Base-by-base conservation (phyloP, 768 basidiomycete species). In the Lanmaoa rubissima region DNA sequence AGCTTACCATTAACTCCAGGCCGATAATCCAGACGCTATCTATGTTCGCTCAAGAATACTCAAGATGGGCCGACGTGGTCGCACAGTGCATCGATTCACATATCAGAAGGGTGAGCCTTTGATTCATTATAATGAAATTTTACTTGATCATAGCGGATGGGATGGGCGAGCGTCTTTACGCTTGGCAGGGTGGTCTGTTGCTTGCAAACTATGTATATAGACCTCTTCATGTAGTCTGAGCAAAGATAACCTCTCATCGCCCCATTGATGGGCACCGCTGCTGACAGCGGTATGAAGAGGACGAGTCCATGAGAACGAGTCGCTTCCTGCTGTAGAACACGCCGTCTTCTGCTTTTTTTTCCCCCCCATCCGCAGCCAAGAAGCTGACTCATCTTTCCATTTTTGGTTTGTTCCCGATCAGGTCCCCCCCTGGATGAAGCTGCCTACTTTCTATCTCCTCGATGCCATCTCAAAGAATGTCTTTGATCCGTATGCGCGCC, bases 391-490 rank as follows among this genome's bases (percentile, higher is more conserved):
- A 87, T 82, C 63, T 74, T 76, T 59, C 69, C 61, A 41, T 66
- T 74, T 63, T 61, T 58, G 61, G 65, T 48, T 66, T 45, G 35
- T 42, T 61, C 63, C 57, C 57, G 56, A 38, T 68, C 75, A 98
- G 96, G 93, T 94, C 13, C 86, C 87, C 19, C 84, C 89, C 21
- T 88, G 85, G 79, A 88, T 91, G 80, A 95, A 97, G 75, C 79
- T 99, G 9, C 96, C 97, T 1, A 82, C 90, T 0, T 94, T 98
- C 65, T 99, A 98, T 69, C 82, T 98, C 8, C 80, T 99, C 68
- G 97, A 98, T 69, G 95, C 95, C 14, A 94, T 99, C 57, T 92
- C 92, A 53, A 99, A 99, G 73, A 98, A 98, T 76, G 86, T 95
- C 35, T 95, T 86, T 61, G 85, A 92, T 28, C 95, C 95, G 21